Base-by-base conservation (phyloP, 805 yeast genomes). In the Tetrapisispora fleetii region DNA sequence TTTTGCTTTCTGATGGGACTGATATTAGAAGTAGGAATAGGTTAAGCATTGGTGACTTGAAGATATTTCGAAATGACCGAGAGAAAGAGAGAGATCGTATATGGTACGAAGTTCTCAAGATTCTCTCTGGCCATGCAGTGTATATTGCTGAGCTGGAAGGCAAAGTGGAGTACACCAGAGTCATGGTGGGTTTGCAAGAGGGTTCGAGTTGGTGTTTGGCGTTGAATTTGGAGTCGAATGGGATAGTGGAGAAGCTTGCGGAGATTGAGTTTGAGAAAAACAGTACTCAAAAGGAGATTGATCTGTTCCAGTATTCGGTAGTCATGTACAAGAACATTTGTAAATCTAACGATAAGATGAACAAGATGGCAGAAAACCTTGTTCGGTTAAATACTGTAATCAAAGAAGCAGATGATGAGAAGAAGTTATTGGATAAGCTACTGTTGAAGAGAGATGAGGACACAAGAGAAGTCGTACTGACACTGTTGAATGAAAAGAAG, bases 401-500 rank as follows among this genome's bases (percentile, higher is more conserved):
- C 1, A 30, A 43, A 2, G 48, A 41, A 1, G 39, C 50, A 28
- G 30, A 49, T 14, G 49, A 46, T 11, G 56, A 58, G 37, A 45
- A 50, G 38, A 35, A 37, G 13, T 43, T 46, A 1, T 30, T 55
- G 24, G 59, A 60, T 37, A 39, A 35, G 13, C 36, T 56, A 11
- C 18, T 60, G 8, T 48, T 49, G 27, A 51, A 56, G 42, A 51
- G 65, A 37, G 64, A 64, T 50, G 38, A 49, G 3, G 54, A 54
- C 19, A 54, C 62, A 7, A 56, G 55, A 37, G 13, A 45, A 8
- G 46, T 63, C 7, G 51, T 56, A n/a, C 53, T 56, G 9, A 51
- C 50, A 8, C 47, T 59, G 18, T 43, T 63, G 37, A 62, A 62
- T 47, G 61, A 58, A 33, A 63, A 63, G 51, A 63, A 63, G 33